These are phyloP conservation scores for Podospora comata DNA, from an alignment of 495 filamentous ascomycete genomes.

Conservation along the genomic window DNA sequence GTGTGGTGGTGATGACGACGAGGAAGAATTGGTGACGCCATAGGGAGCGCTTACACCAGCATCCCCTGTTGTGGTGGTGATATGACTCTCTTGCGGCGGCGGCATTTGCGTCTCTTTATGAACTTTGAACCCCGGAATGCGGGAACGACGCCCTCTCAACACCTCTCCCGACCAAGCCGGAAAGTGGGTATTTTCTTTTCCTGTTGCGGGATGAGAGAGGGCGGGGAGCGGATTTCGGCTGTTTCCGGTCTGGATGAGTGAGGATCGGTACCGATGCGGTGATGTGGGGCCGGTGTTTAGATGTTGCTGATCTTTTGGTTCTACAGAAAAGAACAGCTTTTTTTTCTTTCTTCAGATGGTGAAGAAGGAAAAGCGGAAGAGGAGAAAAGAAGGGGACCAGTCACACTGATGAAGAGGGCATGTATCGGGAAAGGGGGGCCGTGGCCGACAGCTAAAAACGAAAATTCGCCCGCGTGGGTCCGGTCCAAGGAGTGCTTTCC, in stretches of 20 bases:
- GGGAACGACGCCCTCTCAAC: neutral
- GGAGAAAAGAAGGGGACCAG: neutral
- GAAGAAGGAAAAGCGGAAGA: neutral
- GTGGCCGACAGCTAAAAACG: neutral
- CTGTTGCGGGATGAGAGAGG: neutral
- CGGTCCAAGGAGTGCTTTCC: neutral
- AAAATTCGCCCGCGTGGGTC: slow-evolving; percentile 13
- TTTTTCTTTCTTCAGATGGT: neutral
- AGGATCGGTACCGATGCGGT: neutral
- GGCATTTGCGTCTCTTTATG: neutral
- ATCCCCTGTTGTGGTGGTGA: slow-evolving; percentile 7
- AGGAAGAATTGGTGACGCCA: slow-evolving; percentile 12
- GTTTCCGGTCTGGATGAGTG: neutral
- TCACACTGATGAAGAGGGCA: neutral
- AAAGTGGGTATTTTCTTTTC: neutral
- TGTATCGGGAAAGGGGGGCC: neutral
- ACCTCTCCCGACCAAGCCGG: neutral
- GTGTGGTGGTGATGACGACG: slow-evolving; percentile 1
- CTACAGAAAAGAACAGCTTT: neutral
- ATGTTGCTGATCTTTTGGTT: neutral
- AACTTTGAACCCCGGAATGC: neutral
- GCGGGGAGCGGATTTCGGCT: neutral
- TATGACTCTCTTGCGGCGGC: neutral
- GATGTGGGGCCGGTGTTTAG: neutral
- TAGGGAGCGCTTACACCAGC: slow-evolving; percentile 5